Conservation (phyloP, 352 stramenopile species). For the Globisporangium spinosum region DNA sequence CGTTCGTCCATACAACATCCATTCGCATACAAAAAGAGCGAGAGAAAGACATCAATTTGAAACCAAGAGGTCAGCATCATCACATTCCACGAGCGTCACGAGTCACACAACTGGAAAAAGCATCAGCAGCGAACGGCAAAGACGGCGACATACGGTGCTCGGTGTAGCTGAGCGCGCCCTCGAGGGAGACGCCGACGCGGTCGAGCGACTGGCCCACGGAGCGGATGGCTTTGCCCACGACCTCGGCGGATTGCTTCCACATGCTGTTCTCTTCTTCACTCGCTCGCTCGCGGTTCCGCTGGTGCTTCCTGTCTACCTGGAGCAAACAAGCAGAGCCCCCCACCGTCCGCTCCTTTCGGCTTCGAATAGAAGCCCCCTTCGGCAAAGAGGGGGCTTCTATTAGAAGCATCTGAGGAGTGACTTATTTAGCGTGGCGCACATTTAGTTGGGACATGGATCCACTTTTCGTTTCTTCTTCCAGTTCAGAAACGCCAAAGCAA, state of each 20-base stretch:
- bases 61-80: constrained; percentile 3
- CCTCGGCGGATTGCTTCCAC: constrained; percentile 62
- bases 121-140: neutral
- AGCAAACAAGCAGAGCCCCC: constrained; percentile 9
- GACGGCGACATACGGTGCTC: constrained; percentile 72
- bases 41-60: neutral
- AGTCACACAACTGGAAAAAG: neutral
- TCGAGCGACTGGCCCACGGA: constrained; percentile 84
- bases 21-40: neutral
- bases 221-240: constrained; percentile 80
- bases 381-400: neutral
- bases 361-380: neutral
- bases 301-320: constrained; percentile 7
- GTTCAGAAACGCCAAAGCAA: neutral
- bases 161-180: constrained; percentile 80
- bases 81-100: neutral
- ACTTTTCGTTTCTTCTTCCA: neutral
- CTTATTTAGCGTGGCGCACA: neutral
- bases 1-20: neutral
- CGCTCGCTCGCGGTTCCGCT: constrained; percentile 29
- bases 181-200: constrained; percentile 77
- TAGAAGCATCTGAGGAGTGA: neutral
- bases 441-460: neutral
- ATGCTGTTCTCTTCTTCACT: constrained; percentile 35
- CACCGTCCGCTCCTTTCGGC: constrained; percentile 4